These are phyloP conservation scores for Magnusiomyces suaveolens DNA, from an alignment of 1,139 yeast species.

Conservation along the genomic window DNA sequence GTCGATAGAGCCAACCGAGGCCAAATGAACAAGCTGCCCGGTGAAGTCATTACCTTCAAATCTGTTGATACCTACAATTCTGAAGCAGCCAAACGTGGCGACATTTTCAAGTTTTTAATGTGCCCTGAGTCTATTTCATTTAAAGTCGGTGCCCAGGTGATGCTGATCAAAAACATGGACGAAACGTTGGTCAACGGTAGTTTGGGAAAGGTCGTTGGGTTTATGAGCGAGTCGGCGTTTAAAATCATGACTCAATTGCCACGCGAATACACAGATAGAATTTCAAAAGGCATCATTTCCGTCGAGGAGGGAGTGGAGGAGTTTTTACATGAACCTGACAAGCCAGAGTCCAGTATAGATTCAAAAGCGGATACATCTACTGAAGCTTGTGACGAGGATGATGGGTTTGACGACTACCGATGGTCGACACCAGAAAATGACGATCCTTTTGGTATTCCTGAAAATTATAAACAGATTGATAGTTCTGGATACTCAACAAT, in stretches of 20 bases:
- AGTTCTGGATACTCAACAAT: constrained; percentile 13
- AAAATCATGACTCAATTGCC: constrained; percentile 19
- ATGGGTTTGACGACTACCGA: constrained; percentile 12
- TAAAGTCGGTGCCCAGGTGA: constrained; percentile 85
- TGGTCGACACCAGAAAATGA: not conserved
- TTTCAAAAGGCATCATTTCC: constrained; percentile 9
- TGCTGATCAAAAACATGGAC: constrained; percentile 89
- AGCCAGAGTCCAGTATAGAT: not conserved
- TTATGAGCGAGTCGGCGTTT: constrained; percentile 49
- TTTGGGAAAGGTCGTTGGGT: constrained; percentile 73
- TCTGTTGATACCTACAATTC: constrained; percentile 59
- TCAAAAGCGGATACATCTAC: not conserved
- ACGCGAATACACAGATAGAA: constrained; percentile 8
- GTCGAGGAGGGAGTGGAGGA: constrained; percentile 14
- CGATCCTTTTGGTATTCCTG: constrained; percentile 16
- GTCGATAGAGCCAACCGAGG: constrained; percentile 68
- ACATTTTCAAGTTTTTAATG: constrained; percentile 49
- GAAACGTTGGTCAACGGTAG: constrained; percentile 87
- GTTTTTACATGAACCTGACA: not conserved
- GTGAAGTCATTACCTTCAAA: constrained; percentile 39
- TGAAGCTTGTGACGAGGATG: constrained; percentile 3
- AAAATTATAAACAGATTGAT: constrained; percentile 16
- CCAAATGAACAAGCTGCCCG: constrained; percentile 45
- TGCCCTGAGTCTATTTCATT: constrained; percentile 47
- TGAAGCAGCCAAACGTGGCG: constrained; percentile 18